Conservation (phyloP, 225 moss, liverwort and hornwort genomes). For the Physcomitrellopsis africana region DNA sequence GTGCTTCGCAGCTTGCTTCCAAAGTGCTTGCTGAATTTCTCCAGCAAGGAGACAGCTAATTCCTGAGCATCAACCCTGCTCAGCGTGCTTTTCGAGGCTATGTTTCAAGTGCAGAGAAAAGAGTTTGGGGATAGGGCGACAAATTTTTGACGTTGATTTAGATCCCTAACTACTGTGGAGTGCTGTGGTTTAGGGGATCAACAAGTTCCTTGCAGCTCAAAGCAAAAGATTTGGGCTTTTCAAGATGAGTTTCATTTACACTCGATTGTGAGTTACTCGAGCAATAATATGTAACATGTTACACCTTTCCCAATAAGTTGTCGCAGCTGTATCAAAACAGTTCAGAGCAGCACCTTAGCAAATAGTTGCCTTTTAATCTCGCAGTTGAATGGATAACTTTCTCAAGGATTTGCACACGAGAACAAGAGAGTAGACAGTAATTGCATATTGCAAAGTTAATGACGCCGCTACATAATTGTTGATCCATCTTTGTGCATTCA, state of each 20-base stretch:
- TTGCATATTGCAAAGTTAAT: too few relatives aligned
- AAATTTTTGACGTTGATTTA: conserved; percentile 15
- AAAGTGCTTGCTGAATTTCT: conserved; percentile 38
- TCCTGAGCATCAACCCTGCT: conserved; percentile 1
- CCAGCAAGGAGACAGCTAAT: conserved; percentile 5
- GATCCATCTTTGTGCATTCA: too few relatives aligned
- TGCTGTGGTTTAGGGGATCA: not conserved
- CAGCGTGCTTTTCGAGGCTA: not conserved
- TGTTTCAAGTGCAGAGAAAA: not conserved
- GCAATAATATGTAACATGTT: conserved; percentile 16
- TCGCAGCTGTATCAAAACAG: conserved; percentile 3
- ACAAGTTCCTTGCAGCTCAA: not conserved
- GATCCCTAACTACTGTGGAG: not conserved
- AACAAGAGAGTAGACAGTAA: too few relatives aligned
- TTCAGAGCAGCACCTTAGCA: not conserved
- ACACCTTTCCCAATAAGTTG: not conserved
- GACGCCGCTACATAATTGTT: too few relatives aligned
- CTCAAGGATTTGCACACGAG: not conserved
- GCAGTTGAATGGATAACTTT: not conserved
- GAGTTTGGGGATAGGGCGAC: not conserved
- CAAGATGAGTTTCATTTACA: conserved; percentile 3
- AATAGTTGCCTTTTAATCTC: not conserved
- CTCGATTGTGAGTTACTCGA: not conserved
- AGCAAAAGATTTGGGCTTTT: conserved; percentile 4
- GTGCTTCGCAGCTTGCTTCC: conserved; percentile 34